These are phyloP conservation scores for Aspergillus diversus DNA, from an alignment of 495 filamentous ascomycete genomes.

Conservation along the genomic window DNA sequence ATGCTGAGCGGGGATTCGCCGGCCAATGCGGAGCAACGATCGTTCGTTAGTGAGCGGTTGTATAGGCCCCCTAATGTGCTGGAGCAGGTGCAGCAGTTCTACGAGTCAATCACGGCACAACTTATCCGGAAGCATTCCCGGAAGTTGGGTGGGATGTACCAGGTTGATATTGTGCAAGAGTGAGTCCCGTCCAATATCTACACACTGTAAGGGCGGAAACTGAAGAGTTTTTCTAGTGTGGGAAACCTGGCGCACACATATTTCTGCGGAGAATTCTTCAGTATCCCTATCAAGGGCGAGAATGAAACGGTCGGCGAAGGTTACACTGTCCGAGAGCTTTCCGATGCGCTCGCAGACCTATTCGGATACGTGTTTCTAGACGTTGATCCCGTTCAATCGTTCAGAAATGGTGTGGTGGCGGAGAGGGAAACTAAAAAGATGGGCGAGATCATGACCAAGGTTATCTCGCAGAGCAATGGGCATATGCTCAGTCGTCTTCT, in stretches of 20 bases:
- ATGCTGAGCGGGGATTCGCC: conserved; percentile 12
- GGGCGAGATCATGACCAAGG: too few species aligned
- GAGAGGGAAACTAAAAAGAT: too few species aligned
- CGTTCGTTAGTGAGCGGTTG: conserved; percentile 25
- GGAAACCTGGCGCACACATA: conserved; percentile 73
- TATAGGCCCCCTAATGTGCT: conserved; percentile 48
- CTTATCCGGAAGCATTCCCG: conserved; percentile 69
- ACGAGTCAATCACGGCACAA: conserved; percentile 61
- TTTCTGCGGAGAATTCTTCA: conserved; percentile 73
- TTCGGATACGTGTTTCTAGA: conserved; percentile 63
- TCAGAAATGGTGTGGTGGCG: conserved; percentile 9
- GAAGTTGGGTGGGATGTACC: conserved; percentile 57
- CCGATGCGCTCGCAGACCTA: conserved; percentile 48
- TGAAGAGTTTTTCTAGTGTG: conserved; percentile 41
- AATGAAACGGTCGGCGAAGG: conserved; percentile 72
- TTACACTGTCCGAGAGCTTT: conserved; percentile 75
- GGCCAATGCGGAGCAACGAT: conserved; percentile 4
- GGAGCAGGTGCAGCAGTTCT: conserved; percentile 56
- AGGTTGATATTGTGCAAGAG: conserved; percentile 78
- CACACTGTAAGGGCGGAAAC: background rate
- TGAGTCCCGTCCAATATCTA: conserved; percentile 27
- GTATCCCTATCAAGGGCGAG: conserved; percentile 71
- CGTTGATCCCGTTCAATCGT: conserved; percentile 54
- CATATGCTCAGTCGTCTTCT: too few species aligned
- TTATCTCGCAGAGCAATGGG: too few species aligned